These are phyloP conservation scores for Sisymbrium altissimum DNA, from an alignment of 345 rosid species.

Conservation along the genomic window DNA sequence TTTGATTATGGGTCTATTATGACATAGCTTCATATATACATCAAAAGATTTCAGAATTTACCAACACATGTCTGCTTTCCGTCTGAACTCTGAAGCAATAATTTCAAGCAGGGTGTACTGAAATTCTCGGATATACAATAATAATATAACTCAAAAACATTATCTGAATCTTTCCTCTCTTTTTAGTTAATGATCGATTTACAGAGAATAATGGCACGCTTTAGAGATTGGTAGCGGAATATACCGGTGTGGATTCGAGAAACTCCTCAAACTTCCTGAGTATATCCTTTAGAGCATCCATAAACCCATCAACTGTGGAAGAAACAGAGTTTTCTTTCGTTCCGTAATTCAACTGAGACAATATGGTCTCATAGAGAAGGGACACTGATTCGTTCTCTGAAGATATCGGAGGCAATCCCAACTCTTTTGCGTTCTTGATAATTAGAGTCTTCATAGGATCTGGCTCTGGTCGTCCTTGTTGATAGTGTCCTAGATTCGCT, in stretches of 20 bases:
- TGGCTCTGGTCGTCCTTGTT: slow-evolving; percentile 13
- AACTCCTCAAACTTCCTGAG: slow-evolving; percentile 57
- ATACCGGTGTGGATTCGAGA: slow-evolving; percentile 56
- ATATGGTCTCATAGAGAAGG: slow-evolving; percentile 56
- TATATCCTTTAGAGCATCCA: slow-evolving; percentile 40
- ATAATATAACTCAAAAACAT: neutral
- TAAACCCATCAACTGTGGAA: slow-evolving; percentile 28
- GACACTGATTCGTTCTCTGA: slow-evolving; percentile 53
- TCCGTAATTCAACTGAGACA: slow-evolving; percentile 36
- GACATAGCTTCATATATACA: neutral
- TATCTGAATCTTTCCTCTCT: neutral
- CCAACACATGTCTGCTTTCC: neutral
- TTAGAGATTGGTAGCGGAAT: slow-evolving; percentile 32
- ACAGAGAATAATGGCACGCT: neutral
- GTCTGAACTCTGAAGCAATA: neutral
- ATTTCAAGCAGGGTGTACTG: neutral
- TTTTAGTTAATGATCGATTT: neutral
- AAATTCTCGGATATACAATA: slow-evolving; percentile 14
- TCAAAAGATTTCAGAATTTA: neutral
- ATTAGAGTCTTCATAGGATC: slow-evolving; percentile 47
- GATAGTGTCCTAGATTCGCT: too few relatives aligned
- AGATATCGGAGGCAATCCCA: slow-evolving; percentile 66
- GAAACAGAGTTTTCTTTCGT: slow-evolving; percentile 32
- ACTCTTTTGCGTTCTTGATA: slow-evolving; percentile 50
- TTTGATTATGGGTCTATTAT: neutral